phyloP scores from a whole-genome alignment of 805 yeast species.

The Sugiyamaella smithiae region DNA sequence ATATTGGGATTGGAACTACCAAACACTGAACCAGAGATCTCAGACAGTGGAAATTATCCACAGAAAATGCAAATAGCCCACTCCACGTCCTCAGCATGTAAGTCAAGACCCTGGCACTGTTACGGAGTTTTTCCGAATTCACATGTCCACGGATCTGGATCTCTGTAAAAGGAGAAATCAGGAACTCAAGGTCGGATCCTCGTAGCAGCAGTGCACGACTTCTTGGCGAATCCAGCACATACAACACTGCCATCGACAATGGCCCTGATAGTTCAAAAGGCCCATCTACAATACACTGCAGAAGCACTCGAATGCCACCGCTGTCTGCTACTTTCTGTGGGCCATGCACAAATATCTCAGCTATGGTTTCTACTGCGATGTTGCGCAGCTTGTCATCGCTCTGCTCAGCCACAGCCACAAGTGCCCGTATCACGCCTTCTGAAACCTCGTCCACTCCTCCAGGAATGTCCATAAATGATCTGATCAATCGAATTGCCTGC shows the following conservation, averaged over 20 bases:
- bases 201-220: constrained; percentile 53
- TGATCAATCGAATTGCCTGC: constrained; percentile 69
- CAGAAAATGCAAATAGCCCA: constrained; percentile 67
- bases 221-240: constrained; percentile 56
- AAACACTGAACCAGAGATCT: constrained; percentile 60
- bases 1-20: constrained; percentile 49
- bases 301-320: constrained; percentile 45
- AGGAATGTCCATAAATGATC: constrained; percentile 56
- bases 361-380: constrained; percentile 51
- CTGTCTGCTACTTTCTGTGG: constrained; percentile 44
- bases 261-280: constrained; percentile 45
- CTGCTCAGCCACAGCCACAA: constrained; percentile 61
- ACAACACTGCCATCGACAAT: constrained; percentile 48
- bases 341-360: constrained; percentile 47
- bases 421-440: constrained; percentile 62
- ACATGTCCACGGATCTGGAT: constrained; percentile 47
- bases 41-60: constrained; percentile 54
- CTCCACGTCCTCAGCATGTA: constrained; percentile 67
- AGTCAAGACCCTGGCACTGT: constrained; percentile 56
- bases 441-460: constrained; percentile 53
- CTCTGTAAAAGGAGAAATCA: constrained; percentile 72
- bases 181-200: constrained; percentile 58
- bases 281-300: constrained; percentile 52
- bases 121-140: constrained; percentile 55
- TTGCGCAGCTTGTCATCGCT: constrained; percentile 49